These are phyloP conservation scores for Themeda triandra DNA, from an alignment of 176 grass and related monocot species.

Conservation along the genomic window DNA sequence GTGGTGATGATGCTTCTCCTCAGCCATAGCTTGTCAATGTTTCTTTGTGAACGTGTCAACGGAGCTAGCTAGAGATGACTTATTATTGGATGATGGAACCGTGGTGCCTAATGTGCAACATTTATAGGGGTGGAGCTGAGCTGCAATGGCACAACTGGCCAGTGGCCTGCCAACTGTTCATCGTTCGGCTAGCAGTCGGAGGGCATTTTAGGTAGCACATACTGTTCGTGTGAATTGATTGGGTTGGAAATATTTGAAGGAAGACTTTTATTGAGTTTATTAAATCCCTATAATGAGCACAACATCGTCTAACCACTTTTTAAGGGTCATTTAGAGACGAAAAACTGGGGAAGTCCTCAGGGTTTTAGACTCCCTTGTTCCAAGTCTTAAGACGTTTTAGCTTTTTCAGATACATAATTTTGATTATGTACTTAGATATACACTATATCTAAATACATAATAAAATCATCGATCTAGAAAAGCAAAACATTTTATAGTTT, in stretches of 20 bases:
- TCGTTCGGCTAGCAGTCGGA: background rate
- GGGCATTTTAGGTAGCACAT: background rate
- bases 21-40: slow-evolving; percentile 26
- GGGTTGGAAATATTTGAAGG: background rate
- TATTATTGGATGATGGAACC: background rate
- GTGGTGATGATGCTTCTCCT: slow-evolving; percentile 74
- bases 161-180: background rate
- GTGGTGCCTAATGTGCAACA: background rate
- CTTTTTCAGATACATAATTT: too few species aligned
- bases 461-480: too few species aligned
- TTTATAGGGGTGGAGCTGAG: background rate
- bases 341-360: too few species aligned
- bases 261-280: background rate
- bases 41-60: background rate
- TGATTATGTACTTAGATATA: too few species aligned
- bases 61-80: background rate
- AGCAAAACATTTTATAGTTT: too few species aligned
- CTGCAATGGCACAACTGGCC: background rate
- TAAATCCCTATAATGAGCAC: background rate
- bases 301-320: background rate
- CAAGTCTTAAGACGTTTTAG: too few species aligned
- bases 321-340: background rate
- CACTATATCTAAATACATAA: too few species aligned
- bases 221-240: background rate
- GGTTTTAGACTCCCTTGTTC: too few species aligned